Conservation (phyloP, 768 basidiomycete species). For the Suillus sp. region DNA sequence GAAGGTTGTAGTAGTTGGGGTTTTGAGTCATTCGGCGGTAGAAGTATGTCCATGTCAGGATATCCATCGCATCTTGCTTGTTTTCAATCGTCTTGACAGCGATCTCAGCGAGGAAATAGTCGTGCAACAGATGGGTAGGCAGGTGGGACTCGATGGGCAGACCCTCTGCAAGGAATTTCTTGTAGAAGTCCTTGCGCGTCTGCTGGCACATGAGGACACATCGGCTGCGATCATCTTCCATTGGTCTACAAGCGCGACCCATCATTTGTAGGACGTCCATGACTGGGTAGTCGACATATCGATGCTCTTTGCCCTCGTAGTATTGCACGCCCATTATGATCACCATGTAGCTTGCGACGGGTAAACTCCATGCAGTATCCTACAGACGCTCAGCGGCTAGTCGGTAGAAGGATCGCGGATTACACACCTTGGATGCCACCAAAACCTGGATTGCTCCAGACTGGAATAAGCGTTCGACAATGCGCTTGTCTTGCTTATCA, state of each 20-base stretch:
- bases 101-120: constrained; percentile 98
- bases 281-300: constrained; percentile 97
- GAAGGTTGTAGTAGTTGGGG: constrained; percentile 91
- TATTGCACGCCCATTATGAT: constrained; percentile 99
- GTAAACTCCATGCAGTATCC: constrained; percentile 97
- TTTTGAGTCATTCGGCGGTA: constrained; percentile 98
- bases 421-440: constrained; percentile 84
- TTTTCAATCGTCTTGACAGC: constrained; percentile 99
- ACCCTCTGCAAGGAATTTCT: constrained; percentile 97
- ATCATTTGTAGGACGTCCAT: constrained; percentile 99
- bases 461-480: constrained; percentile 90
- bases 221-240: constrained; percentile 84
- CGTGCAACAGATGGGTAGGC: constrained; percentile 86
- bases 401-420: background rate
- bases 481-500: constrained; percentile 88
- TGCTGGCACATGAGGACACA: constrained; percentile 98
- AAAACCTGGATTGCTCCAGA: constrained; percentile 94
- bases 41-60: constrained; percentile 98
- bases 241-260: constrained; percentile 94
- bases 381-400: constrained; percentile 29
- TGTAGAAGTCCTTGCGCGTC: constrained; percentile 98
- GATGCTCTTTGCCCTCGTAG: constrained; percentile 97
- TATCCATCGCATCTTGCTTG: constrained; percentile 98
- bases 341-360: constrained; percentile 95
- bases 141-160: constrained; percentile 96